Base-by-base conservation (phyloP, 192 early-diverging fungal genomes). In the Chytriomyces hyalinus region DNA sequence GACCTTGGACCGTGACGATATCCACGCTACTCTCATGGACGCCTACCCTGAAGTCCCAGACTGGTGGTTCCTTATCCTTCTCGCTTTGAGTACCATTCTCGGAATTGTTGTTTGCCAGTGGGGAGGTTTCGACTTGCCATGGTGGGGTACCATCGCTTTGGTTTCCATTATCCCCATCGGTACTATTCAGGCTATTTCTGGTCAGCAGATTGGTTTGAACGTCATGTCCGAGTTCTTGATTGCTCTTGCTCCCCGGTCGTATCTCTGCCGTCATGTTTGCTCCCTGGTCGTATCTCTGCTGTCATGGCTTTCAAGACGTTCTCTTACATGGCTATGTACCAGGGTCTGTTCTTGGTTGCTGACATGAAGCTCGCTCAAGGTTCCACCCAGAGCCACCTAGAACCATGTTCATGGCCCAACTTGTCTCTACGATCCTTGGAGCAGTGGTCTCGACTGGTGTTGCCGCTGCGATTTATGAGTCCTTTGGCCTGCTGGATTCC, bases 271-370 rank as follows among this genome's bases (percentile, higher is more conserved):
- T 94, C 70, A 90, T 94, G 49, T 10, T 85, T 92, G 7, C 80
- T 91, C 61, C 93, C 94, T 4, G 95, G 95, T 36, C 83, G 94
- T 67, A 90, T 92, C 24, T 91, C 95, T 49, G 91, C 90, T 74
- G 93, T 94, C 70, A 90, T 94, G 49, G 89, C 92, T 4, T 97
- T 95, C 88, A 97, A 97, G 83, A 91, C 93, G 8, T 89, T 93
- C 68, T 93, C 92, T 51, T 92, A 92, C 80, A 95, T 92, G 70
- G 87, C 90, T 6, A 86, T 94, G 83, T 79, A 85, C 28, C 95
- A 98, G 83, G 91, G 90, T 49, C 76, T 96, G 43, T 85, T 85
- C 24, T 90, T 97, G 46, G 76, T 91, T 6, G 47, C 73, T 28
- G 93, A 94, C 81, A 81, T 95, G 13, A 95, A 95, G 77, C 82